These are phyloP conservation scores for Verticillium nonalfalfae DNA, from an alignment of 2,329 filamentous ascomycete species.

Conservation along the genomic window DNA sequence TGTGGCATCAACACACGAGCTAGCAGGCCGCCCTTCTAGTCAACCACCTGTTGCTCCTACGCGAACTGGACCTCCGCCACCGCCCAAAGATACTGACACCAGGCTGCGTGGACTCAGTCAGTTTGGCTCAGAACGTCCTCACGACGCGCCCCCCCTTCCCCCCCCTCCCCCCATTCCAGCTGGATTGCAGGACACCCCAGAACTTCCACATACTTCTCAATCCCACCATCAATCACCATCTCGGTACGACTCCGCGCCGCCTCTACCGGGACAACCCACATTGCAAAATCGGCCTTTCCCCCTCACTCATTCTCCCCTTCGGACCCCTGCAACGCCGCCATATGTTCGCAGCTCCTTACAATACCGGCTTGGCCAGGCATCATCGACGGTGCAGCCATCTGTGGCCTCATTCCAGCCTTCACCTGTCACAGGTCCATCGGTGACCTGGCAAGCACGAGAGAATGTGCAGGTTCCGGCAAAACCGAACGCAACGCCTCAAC, in stretches of 20 bases:
- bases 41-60: conserved; percentile 24
- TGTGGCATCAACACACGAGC: conserved; percentile 65
- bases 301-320: conserved; percentile 32
- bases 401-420: neutral
- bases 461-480: conserved; percentile 20
- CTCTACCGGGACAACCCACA: conserved; percentile 18
- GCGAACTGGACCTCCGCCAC: conserved; percentile 36
- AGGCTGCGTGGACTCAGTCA: conserved; percentile 21
- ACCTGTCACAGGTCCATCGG: conserved; percentile 3
- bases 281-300: conserved; percentile 13
- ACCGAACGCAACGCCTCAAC: conserved; percentile 35
- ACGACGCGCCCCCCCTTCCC: conserved; percentile 20
- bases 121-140: conserved; percentile 9
- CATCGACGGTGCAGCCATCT: neutral
- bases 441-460: conserved; percentile 14
- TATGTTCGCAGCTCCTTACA: conserved; percentile 6
- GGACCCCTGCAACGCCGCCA: conserved; percentile 9
- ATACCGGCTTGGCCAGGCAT: conserved; percentile 9
- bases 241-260: conserved; percentile 41
- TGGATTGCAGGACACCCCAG: conserved; percentile 11
- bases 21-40: conserved; percentile 35
- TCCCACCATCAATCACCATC: conserved; percentile 18
- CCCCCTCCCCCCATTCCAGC: conserved; percentile 20
- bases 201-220: conserved; percentile 1
- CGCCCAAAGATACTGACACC: conserved; percentile 41